These are phyloP conservation scores for Tricholoma flavovirens DNA, from an alignment of 768 basidiomycete genomes.

Conservation along the genomic window DNA sequence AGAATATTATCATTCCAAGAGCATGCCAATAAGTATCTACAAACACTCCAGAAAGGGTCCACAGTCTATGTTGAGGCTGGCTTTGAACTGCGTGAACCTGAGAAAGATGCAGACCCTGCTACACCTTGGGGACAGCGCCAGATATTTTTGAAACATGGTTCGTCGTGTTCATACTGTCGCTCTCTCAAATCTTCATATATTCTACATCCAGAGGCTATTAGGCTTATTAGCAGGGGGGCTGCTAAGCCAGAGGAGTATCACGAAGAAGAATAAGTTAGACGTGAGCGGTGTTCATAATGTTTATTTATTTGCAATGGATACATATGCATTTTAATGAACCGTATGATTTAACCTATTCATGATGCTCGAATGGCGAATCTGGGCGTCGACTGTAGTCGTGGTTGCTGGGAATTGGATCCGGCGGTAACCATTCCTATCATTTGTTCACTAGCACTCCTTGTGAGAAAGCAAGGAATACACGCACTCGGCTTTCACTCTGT, in stretches of 20 bases:
- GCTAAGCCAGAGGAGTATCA: slow-evolving; percentile 12
- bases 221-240: slow-evolving; percentile 34
- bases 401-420: slow-evolving; percentile 23
- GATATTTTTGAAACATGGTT: slow-evolving; percentile 79
- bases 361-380: slow-evolving; percentile 37
- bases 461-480: background rate
- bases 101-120: slow-evolving; percentile 55
- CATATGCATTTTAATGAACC: background rate
- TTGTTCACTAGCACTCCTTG: background rate
- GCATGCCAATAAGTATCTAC: slow-evolving; percentile 54
- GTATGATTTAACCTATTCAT: slow-evolving; percentile 14
- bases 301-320: background rate
- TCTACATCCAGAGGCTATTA: slow-evolving; percentile 42
- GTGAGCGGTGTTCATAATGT: too few relatives aligned
- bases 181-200: background rate
- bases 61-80: slow-evolving; percentile 78
- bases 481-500: slow-evolving; percentile 25
- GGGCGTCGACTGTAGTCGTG: slow-evolving; percentile 27
- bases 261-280: slow-evolving; percentile 7
- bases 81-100: slow-evolving; percentile 72
- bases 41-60: slow-evolving; percentile 59
- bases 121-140: slow-evolving; percentile 73
- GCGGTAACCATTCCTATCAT: slow-evolving; percentile 29
- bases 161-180: slow-evolving; percentile 12
- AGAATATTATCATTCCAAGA: slow-evolving; percentile 69